phyloP scores from a whole-genome alignment of 2,329 filamentous ascomycete species.

The Colletotrichum sp. region DNA sequence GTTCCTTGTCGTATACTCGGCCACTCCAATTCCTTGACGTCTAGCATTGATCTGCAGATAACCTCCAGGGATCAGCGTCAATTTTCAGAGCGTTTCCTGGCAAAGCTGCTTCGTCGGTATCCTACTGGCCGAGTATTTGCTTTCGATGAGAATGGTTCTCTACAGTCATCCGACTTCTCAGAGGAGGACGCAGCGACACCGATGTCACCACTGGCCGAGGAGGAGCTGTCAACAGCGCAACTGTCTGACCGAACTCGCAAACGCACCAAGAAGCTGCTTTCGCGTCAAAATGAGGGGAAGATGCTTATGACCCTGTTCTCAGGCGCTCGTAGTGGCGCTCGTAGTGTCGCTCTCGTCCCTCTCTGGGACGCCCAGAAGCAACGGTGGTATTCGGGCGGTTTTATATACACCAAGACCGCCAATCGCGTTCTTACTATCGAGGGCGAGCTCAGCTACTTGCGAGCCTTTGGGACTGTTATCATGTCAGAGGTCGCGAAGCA shows the following conservation, averaged over 20 bases:
- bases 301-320: slow-evolving; percentile 41
- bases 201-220: not conserved
- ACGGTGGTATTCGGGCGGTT: slow-evolving; percentile 53
- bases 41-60: slow-evolving; percentile 34
- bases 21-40: slow-evolving; percentile 36
- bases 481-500: slow-evolving; percentile 60
- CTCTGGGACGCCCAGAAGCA: slow-evolving; percentile 50
- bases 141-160: slow-evolving; percentile 40
- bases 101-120: slow-evolving; percentile 45
- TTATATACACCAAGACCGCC: slow-evolving; percentile 50
- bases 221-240: not conserved
- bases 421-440: slow-evolving; percentile 47
- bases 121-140: slow-evolving; percentile 51
- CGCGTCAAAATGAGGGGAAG: slow-evolving; percentile 27
- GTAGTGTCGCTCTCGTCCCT: slow-evolving; percentile 51
- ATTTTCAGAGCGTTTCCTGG: slow-evolving; percentile 43
- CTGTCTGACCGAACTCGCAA: not conserved
- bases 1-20: slow-evolving; percentile 37
- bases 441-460: slow-evolving; percentile 55
- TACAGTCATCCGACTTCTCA: slow-evolving; percentile 33
- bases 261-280: not conserved
- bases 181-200: slow-evolving; percentile 19
- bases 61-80: slow-evolving; percentile 17
- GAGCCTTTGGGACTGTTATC: slow-evolving; percentile 56
- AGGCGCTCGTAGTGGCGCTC: slow-evolving; percentile 45